phyloP scores from a whole-genome alignment of 108 stramenopile species.

The Discostella pseudostelligera region DNA sequence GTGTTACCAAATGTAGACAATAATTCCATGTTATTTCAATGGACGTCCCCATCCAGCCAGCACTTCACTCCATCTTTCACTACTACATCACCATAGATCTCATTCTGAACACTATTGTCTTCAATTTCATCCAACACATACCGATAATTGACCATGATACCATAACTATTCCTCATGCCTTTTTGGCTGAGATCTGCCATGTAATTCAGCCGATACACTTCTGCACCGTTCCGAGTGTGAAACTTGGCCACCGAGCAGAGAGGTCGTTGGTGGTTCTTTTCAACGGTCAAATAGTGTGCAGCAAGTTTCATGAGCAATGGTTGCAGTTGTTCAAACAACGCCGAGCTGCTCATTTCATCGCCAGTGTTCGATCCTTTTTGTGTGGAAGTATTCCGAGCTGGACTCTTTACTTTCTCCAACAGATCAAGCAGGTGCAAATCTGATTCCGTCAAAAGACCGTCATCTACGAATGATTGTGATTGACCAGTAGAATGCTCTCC shows the following conservation, averaged over 20 bases:
- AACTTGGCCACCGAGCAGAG: constrained; percentile 85
- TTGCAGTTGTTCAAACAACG: constrained; percentile 34
- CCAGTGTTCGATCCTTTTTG: constrained; percentile 5
- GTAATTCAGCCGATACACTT: constrained; percentile 67
- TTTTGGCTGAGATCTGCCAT: constrained; percentile 63
- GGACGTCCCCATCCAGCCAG: constrained; percentile 15
- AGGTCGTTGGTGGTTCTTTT: constrained; percentile 70
- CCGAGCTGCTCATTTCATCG: background rate
- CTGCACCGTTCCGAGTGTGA: constrained; percentile 84
- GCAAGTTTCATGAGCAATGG: constrained; percentile 67
- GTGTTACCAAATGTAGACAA: background rate
- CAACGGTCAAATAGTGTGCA: constrained; percentile 62
- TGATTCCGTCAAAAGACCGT: constrained; percentile 35
- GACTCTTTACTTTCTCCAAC: constrained; percentile 18
- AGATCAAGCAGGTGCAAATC: constrained; percentile 19
- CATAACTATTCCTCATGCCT: constrained; percentile 68
- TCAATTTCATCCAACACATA: constrained; percentile 66
- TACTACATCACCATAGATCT: constrained; percentile 30
- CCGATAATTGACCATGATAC: constrained; percentile 87
- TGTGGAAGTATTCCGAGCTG: constrained; percentile 8
- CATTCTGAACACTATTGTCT: constrained; percentile 47
- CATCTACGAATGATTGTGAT: constrained; percentile 23
- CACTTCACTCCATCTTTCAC: constrained; percentile 34
- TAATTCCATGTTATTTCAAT: background rate
- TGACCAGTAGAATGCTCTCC: background rate